A percentile compares a stretch with the other conserved stretches of the same genome.
Evolutionary conservation across 768 basidiomycete species (phyloP).

Genomic region (Lepiota subincarnata): DNA sequence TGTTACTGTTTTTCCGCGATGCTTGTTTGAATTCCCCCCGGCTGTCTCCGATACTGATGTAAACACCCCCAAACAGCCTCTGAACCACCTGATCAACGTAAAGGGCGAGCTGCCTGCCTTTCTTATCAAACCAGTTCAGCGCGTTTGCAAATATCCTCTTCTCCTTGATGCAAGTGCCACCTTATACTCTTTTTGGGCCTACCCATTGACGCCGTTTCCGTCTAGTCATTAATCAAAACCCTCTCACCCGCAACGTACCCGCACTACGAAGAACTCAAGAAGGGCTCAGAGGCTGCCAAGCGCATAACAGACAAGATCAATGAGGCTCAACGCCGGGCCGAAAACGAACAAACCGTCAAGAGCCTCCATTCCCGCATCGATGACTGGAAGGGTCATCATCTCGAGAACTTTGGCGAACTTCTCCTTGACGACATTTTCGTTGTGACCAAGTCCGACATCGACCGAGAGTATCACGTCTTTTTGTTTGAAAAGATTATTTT

Average conservation of each 20-base stretch:
- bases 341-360: constrained; percentile 88
- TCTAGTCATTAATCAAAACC: constrained; percentile 72
- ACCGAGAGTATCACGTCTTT: constrained; percentile 98
- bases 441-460: constrained; percentile 94
- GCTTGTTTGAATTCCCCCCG: constrained; percentile 17
- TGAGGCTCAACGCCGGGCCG: constrained; percentile 86
- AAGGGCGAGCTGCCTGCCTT: constrained; percentile 93
- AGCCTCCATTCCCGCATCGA: constrained; percentile 84
- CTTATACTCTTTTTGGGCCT: constrained; percentile 16
- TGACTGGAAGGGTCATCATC: constrained; percentile 98
- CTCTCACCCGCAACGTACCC: constrained; percentile 60
- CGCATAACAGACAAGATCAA: constrained; percentile 95
- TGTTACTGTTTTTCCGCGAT: constrained; percentile 5
- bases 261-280: constrained; percentile 75
- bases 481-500: constrained; percentile 98
- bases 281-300: constrained; percentile 82
- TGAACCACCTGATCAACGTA: constrained; percentile 83
- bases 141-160: constrained; percentile 97
- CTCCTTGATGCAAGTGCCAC: constrained; percentile 72
- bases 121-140: constrained; percentile 97
- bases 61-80: constrained; percentile 51
- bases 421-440: constrained; percentile 93
- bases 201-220: constrained; percentile 11
- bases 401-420: constrained; percentile 91
- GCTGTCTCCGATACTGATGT: constrained; percentile 31